These are phyloP conservation scores for Drosera capensis DNA, from an alignment of 148 eudicot species.

Conservation along the genomic window DNA sequence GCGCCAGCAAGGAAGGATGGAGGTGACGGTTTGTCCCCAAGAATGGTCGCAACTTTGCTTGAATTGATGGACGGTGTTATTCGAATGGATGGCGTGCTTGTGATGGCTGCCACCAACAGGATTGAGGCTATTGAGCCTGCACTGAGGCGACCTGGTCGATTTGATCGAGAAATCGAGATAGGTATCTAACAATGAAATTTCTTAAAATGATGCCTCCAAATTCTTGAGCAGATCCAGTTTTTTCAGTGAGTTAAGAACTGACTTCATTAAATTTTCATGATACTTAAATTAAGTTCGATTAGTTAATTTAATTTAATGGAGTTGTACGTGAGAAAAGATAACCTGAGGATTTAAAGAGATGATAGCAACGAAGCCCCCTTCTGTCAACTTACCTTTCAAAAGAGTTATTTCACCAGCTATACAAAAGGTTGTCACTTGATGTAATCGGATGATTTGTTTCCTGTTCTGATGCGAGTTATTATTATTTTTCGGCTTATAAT, in stretches of 20 bases:
- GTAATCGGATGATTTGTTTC: no score
- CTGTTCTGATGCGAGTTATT: neutral
- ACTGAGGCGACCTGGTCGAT: slow-evolving; percentile 87
- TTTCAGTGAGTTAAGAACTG: no score
- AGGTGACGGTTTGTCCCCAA: slow-evolving; percentile 73
- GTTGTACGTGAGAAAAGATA: no score
- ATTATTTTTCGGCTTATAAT: slow-evolving; percentile 7
- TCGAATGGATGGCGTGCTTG: slow-evolving; percentile 50
- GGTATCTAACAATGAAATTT: slow-evolving; percentile 19
- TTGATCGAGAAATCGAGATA: slow-evolving; percentile 88
- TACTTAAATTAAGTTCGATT: no score
- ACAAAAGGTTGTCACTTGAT: no score
- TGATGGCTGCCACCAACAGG: slow-evolving; percentile 85
- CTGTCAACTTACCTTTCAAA: no score
- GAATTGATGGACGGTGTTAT: slow-evolving; percentile 86
- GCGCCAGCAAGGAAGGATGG: no score
- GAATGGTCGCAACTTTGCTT: slow-evolving; percentile 84
- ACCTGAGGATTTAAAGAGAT: no score
- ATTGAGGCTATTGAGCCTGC: slow-evolving; percentile 89
- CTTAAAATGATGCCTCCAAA: neutral
- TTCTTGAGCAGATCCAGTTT: neutral
- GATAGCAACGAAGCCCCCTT: no score
- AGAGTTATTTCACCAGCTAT: no score
- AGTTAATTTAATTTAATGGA: no score
- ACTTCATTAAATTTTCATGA: no score